Conservation (phyloP, 768 basidiomycete genomes). For the Boletus subparvulus region DNA sequence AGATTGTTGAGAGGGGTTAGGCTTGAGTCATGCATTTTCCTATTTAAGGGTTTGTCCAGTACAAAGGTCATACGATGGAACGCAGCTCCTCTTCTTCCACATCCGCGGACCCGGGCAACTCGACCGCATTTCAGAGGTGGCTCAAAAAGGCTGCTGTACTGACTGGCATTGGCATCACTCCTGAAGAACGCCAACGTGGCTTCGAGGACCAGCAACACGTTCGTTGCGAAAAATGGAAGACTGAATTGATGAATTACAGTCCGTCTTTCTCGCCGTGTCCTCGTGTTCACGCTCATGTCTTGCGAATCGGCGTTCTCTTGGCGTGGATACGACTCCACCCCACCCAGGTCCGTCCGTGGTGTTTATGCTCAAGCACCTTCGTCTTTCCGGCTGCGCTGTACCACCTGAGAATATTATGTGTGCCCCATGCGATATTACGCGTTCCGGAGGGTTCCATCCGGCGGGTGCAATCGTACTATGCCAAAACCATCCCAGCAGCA, state of each 20-base stretch:
- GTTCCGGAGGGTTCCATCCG: conserved; percentile 83
- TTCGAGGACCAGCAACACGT: conserved; percentile 39
- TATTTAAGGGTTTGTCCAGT: neutral
- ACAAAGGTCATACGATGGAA: conserved; percentile 29
- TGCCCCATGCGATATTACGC: conserved; percentile 72
- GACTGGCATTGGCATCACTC: conserved; percentile 51
- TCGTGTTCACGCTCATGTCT: conserved; percentile 7
- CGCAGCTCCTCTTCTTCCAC: conserved; percentile 19
- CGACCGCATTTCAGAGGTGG: conserved; percentile 49
- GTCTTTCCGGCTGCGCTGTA: conserved; percentile 68
- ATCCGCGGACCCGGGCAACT: conserved; percentile 22
- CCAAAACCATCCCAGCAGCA: conserved; percentile 76
- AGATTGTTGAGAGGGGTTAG: conserved; percentile 50
- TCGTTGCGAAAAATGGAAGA: conserved; percentile 69
- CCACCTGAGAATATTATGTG: conserved; percentile 76
- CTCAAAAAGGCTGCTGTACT: conserved; percentile 45
- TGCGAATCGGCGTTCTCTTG: conserved; percentile 12
- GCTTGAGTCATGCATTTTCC: neutral
- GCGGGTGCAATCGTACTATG: conserved; percentile 83
- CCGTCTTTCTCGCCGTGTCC: conserved; percentile 31
- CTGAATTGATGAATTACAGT: conserved; percentile 69
- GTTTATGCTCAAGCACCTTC: conserved; percentile 92
- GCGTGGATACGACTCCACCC: neutral
- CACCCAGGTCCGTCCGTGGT: conserved; percentile 74
- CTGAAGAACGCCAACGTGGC: conserved; percentile 41